phyloP scores from a whole-genome alignment of 1,139 yeast species.

The Geotrichum klebahnii region DNA sequence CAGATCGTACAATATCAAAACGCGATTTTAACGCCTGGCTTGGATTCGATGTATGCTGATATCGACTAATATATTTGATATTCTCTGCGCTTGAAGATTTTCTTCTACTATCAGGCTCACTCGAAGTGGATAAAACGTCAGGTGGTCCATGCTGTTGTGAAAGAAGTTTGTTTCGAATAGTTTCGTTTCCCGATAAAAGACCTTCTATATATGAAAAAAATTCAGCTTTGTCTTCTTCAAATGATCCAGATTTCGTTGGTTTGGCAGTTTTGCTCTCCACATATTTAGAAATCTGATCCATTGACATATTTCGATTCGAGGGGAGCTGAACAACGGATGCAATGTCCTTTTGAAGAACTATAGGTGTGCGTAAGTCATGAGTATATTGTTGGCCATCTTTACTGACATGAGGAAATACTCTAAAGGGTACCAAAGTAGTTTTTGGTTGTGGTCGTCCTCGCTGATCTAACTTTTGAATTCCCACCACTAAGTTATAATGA shows the following conservation, averaged over 20 bases:
- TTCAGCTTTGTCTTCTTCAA: constrained; percentile 2
- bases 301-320: constrained; percentile 4
- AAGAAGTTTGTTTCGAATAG: constrained; percentile 3
- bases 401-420: constrained; percentile 44
- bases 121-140: no score
- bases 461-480: constrained; percentile 39
- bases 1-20: constrained; percentile 38
- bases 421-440: constrained; percentile 43
- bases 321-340: constrained; percentile 24
- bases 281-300: constrained; percentile 8
- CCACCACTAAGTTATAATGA: constrained; percentile 45
- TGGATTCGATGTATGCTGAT: constrained; percentile 25
- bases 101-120: no score
- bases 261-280: constrained; percentile 3
- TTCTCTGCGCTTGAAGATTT: constrained; percentile 26
- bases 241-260: neutral
- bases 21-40: constrained; percentile 26
- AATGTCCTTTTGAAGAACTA: constrained; percentile 29
- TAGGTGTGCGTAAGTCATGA: constrained; percentile 31
- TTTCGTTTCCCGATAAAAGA: constrained; percentile 3
- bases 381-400: constrained; percentile 31
- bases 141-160: constrained; percentile 14
- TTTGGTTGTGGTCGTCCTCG: constrained; percentile 38
- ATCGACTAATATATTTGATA: constrained; percentile 32
- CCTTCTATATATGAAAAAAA: constrained; percentile 8